Base-by-base conservation (phyloP, 192 early-diverging fungal genomes). In the Nowakowskiella sp. region DNA sequence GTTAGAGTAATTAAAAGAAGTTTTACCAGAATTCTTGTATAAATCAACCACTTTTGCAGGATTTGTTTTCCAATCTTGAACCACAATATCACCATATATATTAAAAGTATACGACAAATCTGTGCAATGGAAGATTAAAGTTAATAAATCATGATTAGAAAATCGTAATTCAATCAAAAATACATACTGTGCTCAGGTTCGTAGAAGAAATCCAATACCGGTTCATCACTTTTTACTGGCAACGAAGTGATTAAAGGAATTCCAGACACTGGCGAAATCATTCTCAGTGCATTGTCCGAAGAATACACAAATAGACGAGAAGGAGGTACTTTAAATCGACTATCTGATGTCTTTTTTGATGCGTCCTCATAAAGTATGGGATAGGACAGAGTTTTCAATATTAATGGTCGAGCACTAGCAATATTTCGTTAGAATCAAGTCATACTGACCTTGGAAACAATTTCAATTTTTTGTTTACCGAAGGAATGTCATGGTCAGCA, bases 41-140 rank as follows among this genome's bases (percentile, higher is more conserved):
- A 66, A 23, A 5, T 53, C 50, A 6, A 65, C 6, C 19, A 68
- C 48, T 55, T 61, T 58, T 46, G 65, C 59, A 43, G 67, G 67
- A 56, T 68, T 68, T 5, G 26, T 39, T 16, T 49, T 59, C 0
- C 52, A 34, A 27, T 54, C 58, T 29, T 68, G 65, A 24, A 57
- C 32, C 0, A 64, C 48, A 0, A 68, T 33, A 8, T 58, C 42
- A 9, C 43, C 34, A 29, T 56, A 57, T 2, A 49, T 56, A 16
- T 46, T 60, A 6, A 51, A 27, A 49, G 34, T 53, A 33, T 66
- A 60, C 13, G 61, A 7, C 42, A 33, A 33, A 24, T 63, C 57
- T 30, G 44, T 7, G n/a, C n/a, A n/a, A n/a, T n/a, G n/a, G n/a
- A n/a, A n/a, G n/a, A n/a, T n/a, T n/a, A n/a, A n/a, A n/a, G n/a